These are phyloP conservation scores for Dioszegia hungarica DNA, from an alignment of 768 basidiomycete species.

Conservation along the genomic window DNA sequence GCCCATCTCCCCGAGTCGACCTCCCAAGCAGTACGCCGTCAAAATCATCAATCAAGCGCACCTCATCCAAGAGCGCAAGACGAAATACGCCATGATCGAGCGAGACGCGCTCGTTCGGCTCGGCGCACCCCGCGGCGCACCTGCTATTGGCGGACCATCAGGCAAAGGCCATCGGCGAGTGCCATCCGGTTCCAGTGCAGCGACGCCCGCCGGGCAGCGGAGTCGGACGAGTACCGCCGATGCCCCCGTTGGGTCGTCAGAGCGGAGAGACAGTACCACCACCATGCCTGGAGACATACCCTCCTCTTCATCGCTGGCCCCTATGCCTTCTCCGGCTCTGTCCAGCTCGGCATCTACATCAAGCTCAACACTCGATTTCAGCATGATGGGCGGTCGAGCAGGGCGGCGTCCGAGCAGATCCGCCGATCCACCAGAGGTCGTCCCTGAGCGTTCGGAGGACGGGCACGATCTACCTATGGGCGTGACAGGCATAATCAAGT, in stretches of 20 bases:
- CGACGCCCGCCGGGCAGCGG: slow-evolving; percentile 4
- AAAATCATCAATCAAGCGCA: slow-evolving; percentile 51
- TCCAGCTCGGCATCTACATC: slow-evolving; percentile 9
- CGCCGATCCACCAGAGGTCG: slow-evolving; percentile 32
- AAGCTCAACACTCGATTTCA: slow-evolving; percentile 17
- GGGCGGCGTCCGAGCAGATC: slow-evolving; percentile 25
- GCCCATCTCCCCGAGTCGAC: slow-evolving; percentile 17
- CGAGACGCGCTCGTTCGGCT: slow-evolving; percentile 48
- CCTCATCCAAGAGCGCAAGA: slow-evolving; percentile 49
- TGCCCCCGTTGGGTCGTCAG: too few species aligned
- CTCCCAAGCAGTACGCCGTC: slow-evolving; percentile 44
- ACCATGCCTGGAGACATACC: too few species aligned
- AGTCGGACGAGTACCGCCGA: too few species aligned
- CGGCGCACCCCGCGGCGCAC: slow-evolving; percentile 22
- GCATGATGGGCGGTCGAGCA: background rate
- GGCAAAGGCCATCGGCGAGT: background rate
- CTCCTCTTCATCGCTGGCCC: too few species aligned
- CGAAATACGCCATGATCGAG: slow-evolving; percentile 49
- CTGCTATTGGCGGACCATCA: slow-evolving; percentile 14
- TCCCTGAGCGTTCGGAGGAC: slow-evolving; percentile 33
- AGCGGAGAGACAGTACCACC: too few species aligned
- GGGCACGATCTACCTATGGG: slow-evolving; percentile 2
- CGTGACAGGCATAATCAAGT: background rate
- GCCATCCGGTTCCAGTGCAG: slow-evolving; percentile 24
- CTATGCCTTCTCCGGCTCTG: background rate